Evolutionary conservation across 768 basidiomycete species (phyloP).

Genomic region (Pulveroboletus sp.): DNA sequence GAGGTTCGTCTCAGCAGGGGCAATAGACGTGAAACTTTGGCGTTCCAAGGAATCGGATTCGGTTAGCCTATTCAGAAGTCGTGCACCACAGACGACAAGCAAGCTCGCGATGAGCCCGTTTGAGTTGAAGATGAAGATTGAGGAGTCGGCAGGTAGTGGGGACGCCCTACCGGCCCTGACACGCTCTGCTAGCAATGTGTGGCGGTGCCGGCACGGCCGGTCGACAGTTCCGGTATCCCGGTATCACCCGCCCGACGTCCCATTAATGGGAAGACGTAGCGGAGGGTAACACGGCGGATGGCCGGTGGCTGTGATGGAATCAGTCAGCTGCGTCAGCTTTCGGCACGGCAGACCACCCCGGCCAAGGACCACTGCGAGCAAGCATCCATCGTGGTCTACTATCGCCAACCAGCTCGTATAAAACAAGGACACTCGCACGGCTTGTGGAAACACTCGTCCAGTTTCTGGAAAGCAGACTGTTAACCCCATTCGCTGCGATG

Average conservation of each 20-base stretch:
- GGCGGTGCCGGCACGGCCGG: background rate
- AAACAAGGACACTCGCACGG: background rate
- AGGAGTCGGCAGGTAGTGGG: too few relatives aligned
- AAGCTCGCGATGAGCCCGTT: background rate
- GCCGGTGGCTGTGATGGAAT: slow-evolving; percentile 8
- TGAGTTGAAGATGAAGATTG: background rate
- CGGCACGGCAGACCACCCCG: slow-evolving; percentile 8
- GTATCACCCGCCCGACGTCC: background rate
- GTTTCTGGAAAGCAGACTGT: slow-evolving; percentile 31
- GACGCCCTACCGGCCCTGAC: background rate
- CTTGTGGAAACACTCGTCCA: background rate
- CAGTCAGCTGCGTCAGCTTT: slow-evolving; percentile 15
- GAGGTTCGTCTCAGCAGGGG: background rate
- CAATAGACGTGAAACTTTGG: background rate
- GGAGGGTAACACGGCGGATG: slow-evolving; percentile 2
- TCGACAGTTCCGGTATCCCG: background rate
- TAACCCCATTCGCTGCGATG: slow-evolving; percentile 33
- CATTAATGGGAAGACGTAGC: background rate
- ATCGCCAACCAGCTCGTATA: background rate
- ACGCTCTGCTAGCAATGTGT: too few relatives aligned
- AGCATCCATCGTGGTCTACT: slow-evolving; percentile 6
- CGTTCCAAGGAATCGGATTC: background rate
- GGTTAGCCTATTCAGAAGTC: background rate
- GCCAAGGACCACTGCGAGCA: slow-evolving; percentile 2
- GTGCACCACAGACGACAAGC: background rate